Evolutionary conservation across 768 basidiomycete genomes (phyloP), one percentile per base, ranked within the genome.

Genomic region (Tricholoma matsutake): DNA sequence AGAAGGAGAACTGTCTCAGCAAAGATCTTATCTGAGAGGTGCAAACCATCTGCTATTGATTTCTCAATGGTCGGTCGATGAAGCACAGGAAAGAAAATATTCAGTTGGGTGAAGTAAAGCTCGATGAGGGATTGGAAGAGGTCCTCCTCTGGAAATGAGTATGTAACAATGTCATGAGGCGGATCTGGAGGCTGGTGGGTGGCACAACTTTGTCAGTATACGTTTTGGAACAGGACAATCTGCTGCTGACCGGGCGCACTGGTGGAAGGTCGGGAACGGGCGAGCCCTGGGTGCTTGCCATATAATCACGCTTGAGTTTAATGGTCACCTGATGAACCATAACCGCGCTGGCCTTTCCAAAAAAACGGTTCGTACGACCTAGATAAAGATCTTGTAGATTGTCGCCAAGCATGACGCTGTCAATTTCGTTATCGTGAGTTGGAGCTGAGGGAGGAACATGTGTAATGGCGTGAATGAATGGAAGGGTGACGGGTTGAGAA

Each of bases 31-130:
- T 89, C 76, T 1, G 68, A 72, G 16, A 78, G 70, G 65, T 91
- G 86, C 2, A 85, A 66, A 0, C 81, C 82, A 6, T 83, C 78
- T 1, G 65, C 65, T 25, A 88, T 65, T 14, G 77, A 75, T 13
- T 77, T 74, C 39, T 87, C 80, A 64, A 95, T 91, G 5, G 83
- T 83, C 0, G 85, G 86, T 6, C 86, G 82, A 65, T 94, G 92
- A 3, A 96, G 75, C 1, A 95, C 75, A 1, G 92, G 91, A 0
- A 83, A 68, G 57, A 82, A 77, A 22, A 76, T 64, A 65, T 93
- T 89, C 63, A 80, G 60, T 37, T 81, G 65, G 2, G 63, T 59
- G 68, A 95, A 96, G 67, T 89, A 94, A 25, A 85, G 74, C 32
- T 87, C 81, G 52, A 91, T 74, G 45, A 95, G 78, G 0, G 64